phyloP scores from a whole-genome alignment of 2,329 filamentous ascomycete species.

The Scopulariopsis brevicaulis region DNA sequence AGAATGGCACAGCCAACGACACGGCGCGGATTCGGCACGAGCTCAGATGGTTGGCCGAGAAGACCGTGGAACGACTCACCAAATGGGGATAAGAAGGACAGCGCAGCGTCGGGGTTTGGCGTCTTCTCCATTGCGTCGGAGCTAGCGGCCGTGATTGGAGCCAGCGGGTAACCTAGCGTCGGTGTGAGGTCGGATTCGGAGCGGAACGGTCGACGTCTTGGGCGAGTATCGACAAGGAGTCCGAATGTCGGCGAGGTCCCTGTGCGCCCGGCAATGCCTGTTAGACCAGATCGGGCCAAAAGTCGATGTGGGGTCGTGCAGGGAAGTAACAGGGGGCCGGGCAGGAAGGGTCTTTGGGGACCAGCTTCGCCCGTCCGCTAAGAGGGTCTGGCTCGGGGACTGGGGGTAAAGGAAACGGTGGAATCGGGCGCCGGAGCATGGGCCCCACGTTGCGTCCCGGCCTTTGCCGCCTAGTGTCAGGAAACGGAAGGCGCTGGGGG shows the following conservation, averaged over 20 bases:
- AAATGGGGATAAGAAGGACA: constrained; percentile 40
- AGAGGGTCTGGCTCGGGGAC: neutral
- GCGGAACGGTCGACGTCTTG: neutral
- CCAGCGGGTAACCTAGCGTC: neutral
- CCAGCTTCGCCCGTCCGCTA: neutral
- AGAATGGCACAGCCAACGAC: constrained; percentile 28
- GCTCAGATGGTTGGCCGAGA: constrained; percentile 32
- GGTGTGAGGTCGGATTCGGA: neutral
- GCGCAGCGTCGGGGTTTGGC: constrained; percentile 32
- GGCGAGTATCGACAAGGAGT: neutral
- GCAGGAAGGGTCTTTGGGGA: neutral
- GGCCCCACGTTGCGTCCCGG: neutral
- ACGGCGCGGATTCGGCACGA: constrained; percentile 30
- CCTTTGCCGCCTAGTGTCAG: neutral
- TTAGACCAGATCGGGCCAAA: neutral
- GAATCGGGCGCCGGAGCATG: neutral
- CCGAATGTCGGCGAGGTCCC: neutral
- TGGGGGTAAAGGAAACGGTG: neutral
- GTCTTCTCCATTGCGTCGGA: constrained; percentile 1
- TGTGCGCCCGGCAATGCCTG: neutral
- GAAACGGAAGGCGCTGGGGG: neutral
- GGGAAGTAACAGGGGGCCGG: neutral
- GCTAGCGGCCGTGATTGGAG: neutral
- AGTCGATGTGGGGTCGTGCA: neutral
- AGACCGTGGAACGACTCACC: constrained; percentile 31